phyloP scores from a whole-genome alignment of 495 filamentous ascomycete species.

The Lasiosphaeria miniovina region DNA sequence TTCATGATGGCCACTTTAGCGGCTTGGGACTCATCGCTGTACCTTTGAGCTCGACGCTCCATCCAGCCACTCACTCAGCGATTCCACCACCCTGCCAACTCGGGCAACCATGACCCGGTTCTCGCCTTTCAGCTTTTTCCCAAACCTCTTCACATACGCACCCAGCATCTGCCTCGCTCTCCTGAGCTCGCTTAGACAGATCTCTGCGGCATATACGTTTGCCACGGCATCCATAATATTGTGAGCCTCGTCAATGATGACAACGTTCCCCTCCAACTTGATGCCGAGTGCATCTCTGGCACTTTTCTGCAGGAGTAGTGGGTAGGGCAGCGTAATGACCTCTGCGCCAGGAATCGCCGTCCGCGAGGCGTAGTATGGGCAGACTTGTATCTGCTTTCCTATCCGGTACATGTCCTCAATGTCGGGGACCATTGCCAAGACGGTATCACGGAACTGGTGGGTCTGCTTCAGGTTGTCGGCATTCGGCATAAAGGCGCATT shows the following conservation, averaged over 20 bases:
- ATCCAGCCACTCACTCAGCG: constrained; percentile 65
- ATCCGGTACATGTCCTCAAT: constrained; percentile 85
- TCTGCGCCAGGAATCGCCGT: constrained; percentile 79
- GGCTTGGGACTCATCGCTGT: constrained; percentile 4
- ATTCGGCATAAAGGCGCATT: constrained; percentile 76
- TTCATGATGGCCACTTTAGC: not conserved
- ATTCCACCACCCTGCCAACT: constrained; percentile 73
- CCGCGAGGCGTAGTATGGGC: constrained; percentile 93
- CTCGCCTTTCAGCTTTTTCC: constrained; percentile 78
- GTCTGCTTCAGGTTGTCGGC: constrained; percentile 68
- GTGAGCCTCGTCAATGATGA: constrained; percentile 96
- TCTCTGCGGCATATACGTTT: constrained; percentile 76
- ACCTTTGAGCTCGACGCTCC: constrained; percentile 41
- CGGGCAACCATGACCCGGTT: constrained; percentile 92
- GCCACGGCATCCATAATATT: constrained; percentile 96
- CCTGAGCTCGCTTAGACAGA: constrained; percentile 69
- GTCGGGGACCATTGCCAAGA: constrained; percentile 80
- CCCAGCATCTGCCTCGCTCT: constrained; percentile 69
- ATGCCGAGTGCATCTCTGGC: constrained; percentile 85
- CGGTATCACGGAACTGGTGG: constrained; percentile 83
- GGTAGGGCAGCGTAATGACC: constrained; percentile 93
- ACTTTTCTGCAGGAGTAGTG: constrained; percentile 80
- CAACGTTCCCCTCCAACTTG: constrained; percentile 79
- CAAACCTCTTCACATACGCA: constrained; percentile 81
- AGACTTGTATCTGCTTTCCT: constrained; percentile 77